Conservation (phyloP, 805 yeast species). For the Candida pseudofarinosa region DNA sequence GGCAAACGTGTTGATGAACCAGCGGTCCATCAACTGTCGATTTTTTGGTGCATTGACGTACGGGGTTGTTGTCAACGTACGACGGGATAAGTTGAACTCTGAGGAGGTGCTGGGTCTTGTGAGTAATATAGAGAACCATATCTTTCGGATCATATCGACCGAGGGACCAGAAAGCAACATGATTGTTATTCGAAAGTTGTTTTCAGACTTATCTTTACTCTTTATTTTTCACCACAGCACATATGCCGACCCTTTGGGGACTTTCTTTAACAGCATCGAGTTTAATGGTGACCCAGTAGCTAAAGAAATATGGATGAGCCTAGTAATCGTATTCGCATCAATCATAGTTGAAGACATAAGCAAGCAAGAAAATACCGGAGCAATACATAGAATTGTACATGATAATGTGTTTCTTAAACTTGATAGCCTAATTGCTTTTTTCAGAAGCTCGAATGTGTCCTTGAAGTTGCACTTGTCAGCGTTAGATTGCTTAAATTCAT, state of each 20-base stretch:
- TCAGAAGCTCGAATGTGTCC: slow-evolving; percentile 9
- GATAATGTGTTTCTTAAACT: slow-evolving; percentile 25
- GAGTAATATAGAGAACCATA: not conserved
- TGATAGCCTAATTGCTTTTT: slow-evolving; percentile 13
- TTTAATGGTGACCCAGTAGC: slow-evolving; percentile 9
- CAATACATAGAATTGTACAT: slow-evolving; percentile 38
- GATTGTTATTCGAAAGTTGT: slow-evolving; percentile 53
- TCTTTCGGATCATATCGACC: not conserved
- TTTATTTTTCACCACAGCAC: slow-evolving; percentile 34
- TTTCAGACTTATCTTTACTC: slow-evolving; percentile 50
- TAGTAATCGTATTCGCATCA: slow-evolving; percentile 32
- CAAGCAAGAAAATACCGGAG: slow-evolving; percentile 26
- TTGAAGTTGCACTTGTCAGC: slow-evolving; percentile 7
- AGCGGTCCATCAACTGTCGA: slow-evolving; percentile 45
- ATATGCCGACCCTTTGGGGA: slow-evolving; percentile 40
- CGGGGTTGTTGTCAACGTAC: slow-evolving; percentile 51
- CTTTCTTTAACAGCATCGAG: too few relatives aligned
- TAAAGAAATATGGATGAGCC: slow-evolving; percentile 14
- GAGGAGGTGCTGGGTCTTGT: not conserved
- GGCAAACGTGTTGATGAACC: slow-evolving; percentile 50
- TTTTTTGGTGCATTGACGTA: slow-evolving; percentile 82
- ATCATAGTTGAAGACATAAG: slow-evolving; percentile 50
- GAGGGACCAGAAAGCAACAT: slow-evolving; percentile 9
- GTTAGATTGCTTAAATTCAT: slow-evolving; percentile 28
- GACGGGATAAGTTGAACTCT: not conserved